Percentiles rank a stretch among this genome's conserved stretches.
phyloP scores from a whole-genome alignment of 148 eudicot species.

The Chenopodium album region DNA sequence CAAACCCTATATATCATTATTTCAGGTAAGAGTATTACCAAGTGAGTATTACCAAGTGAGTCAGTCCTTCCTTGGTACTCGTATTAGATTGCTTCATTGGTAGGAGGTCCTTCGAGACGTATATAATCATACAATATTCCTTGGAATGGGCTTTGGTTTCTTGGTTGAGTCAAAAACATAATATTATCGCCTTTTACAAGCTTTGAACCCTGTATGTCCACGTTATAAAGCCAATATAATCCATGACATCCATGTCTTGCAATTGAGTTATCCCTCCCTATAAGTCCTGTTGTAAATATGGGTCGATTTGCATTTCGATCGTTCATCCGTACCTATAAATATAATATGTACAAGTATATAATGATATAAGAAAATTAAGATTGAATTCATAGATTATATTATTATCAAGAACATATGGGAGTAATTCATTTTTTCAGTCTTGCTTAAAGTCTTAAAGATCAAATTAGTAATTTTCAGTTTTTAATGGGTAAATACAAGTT shows the following conservation, averaged over 20 bases:
- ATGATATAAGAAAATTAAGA: too few species aligned
- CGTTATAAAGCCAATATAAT: conserved; percentile 49
- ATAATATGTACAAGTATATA: too few species aligned
- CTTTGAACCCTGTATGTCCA: conserved; percentile 42
- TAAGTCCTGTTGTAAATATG: conserved; percentile 45
- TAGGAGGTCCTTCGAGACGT: conserved; percentile 63
- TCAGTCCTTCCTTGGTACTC: too few species aligned
- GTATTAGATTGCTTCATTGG: background rate
- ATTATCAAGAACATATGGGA: too few species aligned
- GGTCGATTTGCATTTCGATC: conserved; percentile 51
- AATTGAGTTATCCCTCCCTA: conserved; percentile 59
- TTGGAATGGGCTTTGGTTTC: conserved; percentile 57
- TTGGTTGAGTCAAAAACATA: conserved; percentile 50
- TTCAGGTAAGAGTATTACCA: too few species aligned
- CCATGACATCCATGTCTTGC: conserved; percentile 72
- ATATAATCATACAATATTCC: conserved; percentile 65
- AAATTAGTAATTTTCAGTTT: too few species aligned
- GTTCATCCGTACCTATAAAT: conserved; percentile 49
- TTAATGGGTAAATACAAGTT: too few species aligned
- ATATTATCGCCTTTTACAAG: conserved; percentile 47
- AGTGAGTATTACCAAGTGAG: too few species aligned
- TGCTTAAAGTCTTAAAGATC: too few species aligned
- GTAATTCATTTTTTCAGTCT: background rate
- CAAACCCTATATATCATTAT: too few species aligned
- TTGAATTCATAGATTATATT: too few species aligned